Percentiles rank a stretch among this genome's conserved stretches.
These are phyloP conservation scores for Schizosaccharomyces versatilis DNA, from an alignment of 1,139 yeast species.

Conservation along the genomic window DNA sequence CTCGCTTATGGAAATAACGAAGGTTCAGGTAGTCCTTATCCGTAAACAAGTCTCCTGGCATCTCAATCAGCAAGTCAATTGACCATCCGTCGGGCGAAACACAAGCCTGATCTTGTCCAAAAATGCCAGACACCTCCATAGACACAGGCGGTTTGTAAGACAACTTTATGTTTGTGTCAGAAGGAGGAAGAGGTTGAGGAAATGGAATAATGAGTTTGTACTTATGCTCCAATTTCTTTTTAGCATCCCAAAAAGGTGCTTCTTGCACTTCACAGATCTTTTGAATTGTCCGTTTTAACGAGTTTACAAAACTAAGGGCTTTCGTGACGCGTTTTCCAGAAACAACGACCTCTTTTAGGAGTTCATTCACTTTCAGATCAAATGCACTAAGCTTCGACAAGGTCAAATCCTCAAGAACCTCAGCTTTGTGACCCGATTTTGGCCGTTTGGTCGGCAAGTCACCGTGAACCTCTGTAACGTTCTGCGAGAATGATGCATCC, in stretches of 20 bases:
- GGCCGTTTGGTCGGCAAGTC: neutral
- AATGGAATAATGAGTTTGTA: neutral
- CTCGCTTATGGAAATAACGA: conserved; percentile 70
- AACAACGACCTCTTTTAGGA: neutral
- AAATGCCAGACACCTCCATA: neutral
- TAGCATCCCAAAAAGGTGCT: neutral
- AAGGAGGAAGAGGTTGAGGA: neutral
- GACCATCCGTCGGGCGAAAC: neutral
- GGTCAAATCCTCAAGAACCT: neutral
- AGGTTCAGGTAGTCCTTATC: conserved; percentile 78
- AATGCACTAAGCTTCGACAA: neutral
- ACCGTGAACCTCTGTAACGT: too few relatives aligned
- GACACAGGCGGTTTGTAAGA: neutral
- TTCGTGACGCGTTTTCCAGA: neutral
- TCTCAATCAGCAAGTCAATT: neutral
- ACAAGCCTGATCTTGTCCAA: neutral
- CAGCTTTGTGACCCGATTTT: neutral
- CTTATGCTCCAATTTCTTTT: neutral
- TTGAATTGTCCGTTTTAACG: neutral
- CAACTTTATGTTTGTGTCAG: neutral
- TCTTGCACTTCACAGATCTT: neutral
- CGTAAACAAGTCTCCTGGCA: conserved; percentile 29
- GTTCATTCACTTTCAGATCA: neutral
- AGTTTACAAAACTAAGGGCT: neutral
- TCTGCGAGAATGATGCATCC: too few relatives aligned